These are phyloP conservation scores for Cinnamomum chago DNA, from an alignment of 164 flowering plant genomes.

Conservation along the genomic window DNA sequence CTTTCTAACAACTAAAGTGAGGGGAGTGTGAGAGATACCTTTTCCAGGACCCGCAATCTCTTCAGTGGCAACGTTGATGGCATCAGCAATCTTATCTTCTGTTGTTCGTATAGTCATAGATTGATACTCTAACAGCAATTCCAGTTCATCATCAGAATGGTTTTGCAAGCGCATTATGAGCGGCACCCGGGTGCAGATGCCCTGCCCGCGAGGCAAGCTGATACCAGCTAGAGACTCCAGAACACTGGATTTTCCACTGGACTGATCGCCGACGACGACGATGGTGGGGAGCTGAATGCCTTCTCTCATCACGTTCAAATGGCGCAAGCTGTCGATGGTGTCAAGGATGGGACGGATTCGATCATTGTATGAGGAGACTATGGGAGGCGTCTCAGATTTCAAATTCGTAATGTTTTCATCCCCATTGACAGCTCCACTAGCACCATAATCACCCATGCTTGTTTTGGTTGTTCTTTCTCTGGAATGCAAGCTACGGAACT, in stretches of 20 bases:
- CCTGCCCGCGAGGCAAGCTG: conserved; percentile 17
- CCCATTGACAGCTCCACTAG: too few relatives aligned
- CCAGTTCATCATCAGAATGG: not conserved
- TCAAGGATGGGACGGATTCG: conserved; percentile 13
- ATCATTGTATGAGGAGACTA: conserved; percentile 1
- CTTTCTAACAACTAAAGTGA: conserved; percentile 37
- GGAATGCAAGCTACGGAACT: too few relatives aligned
- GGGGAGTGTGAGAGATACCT: conserved; percentile 31
- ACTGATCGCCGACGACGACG: conserved; percentile 19
- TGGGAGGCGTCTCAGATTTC: not conserved
- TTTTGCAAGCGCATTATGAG: conserved; percentile 13
- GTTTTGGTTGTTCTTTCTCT: too few relatives aligned
- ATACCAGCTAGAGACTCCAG: conserved; percentile 16
- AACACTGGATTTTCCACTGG: conserved; percentile 16
- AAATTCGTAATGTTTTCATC: too few relatives aligned
- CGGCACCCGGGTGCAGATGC: conserved; percentile 20
- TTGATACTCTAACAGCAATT: conserved; percentile 17
- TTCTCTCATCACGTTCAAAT: conserved; percentile 13
- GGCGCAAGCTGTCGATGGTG: conserved; percentile 11
- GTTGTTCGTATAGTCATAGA: conserved; percentile 21
- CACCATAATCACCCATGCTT: too few relatives aligned
- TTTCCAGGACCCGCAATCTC: conserved; percentile 37
- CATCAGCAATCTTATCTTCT: conserved; percentile 21
- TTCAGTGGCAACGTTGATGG: conserved; percentile 26
- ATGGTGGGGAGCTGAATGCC: conserved; percentile 18